Evolutionary conservation across 805 yeast species (phyloP), one percentile per base, ranked within the genome.

Genomic region (Isabelozyma heimii): DNA sequence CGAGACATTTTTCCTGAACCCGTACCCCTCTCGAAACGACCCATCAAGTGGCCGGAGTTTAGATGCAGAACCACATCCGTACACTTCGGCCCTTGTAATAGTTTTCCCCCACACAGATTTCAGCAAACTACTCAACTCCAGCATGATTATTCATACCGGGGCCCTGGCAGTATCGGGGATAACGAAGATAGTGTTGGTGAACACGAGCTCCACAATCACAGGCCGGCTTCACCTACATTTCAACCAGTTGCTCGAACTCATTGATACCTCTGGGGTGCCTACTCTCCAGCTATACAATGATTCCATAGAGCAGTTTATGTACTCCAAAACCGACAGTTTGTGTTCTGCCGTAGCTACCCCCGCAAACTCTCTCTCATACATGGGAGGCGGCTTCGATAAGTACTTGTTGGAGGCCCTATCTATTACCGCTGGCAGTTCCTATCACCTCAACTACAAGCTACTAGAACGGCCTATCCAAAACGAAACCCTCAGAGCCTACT

Each of bases 381-480:
- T 65, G 69, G 62, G 64, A 12, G 66, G 54, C 5, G 69, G 68
- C n/a, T 63, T 58, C 43, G 69, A 65, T 50, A 50, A 55, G 28
- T 57, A 54, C 43, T 41, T 63, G 14, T 46, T 56, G 4, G 51
- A 59, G 45, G 49, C 53, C 8, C 38, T 59, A 13, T 42, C 47
- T 4, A 17, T 48, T 7, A 26, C 44, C 20, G 8, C 42, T n/a
- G 10, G 10, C 14, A 49, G 52, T 3, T 47, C 55, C 13, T 27
- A 30, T 8, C 39, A 30, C 8, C 33, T 14, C 9, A 43, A 46
- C 47, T 56, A 54, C 40, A 46, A 55, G 15, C 5, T 13, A 2
- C 47, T 58, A 17, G 62, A 58, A 42, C 45, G 40, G 8, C 42
- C 40, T 6, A 47, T 63, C 16, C 69, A 63, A 45, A 41, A 48